Conservation (phyloP, 1,284 basidiomycete species). For the Exobasidium rhododendri region DNA sequence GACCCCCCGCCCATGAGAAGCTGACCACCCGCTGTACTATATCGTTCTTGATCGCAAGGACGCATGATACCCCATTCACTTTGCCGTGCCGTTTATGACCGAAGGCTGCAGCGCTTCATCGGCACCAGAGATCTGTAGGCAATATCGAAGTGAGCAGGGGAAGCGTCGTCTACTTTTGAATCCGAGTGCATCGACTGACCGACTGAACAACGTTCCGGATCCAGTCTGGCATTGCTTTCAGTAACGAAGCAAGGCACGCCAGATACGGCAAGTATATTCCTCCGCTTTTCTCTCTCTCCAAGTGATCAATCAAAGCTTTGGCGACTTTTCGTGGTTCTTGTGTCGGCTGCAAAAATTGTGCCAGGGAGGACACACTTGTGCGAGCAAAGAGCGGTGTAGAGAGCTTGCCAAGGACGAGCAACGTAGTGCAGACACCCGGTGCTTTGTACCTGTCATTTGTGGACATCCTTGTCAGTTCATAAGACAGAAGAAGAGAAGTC, state of each 20-base stretch:
- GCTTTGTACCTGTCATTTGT: conserved; percentile 23
- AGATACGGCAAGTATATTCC: conserved; percentile 23
- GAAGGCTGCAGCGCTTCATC: neutral
- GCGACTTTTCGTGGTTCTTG: conserved; percentile 32
- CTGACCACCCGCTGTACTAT: too few species aligned
- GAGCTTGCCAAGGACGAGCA: conserved; percentile 43
- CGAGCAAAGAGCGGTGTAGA: conserved; percentile 40
- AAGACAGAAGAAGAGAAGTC: too few species aligned
- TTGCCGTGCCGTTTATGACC: too few species aligned
- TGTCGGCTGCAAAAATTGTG: conserved; percentile 37
- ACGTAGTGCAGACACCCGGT: conserved; percentile 35
- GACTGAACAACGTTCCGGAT: conserved; percentile 6
- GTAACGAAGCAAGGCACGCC: conserved; percentile 21
- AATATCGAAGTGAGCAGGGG: neutral
- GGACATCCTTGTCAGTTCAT: too few species aligned
- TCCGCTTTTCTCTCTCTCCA: conserved; percentile 31
- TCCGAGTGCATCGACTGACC: too few species aligned
- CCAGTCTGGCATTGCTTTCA: conserved; percentile 11
- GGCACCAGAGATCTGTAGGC: neutral
- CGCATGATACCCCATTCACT: too few species aligned
- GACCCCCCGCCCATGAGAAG: too few species aligned
- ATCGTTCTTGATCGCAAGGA: too few species aligned
- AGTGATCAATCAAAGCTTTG: conserved; percentile 23
- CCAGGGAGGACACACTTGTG: conserved; percentile 22
- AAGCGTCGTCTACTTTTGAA: neutral